Evolutionary conservation across 805 yeast species (phyloP).

Genomic region (Cyberlindnera galapagoensis): DNA sequence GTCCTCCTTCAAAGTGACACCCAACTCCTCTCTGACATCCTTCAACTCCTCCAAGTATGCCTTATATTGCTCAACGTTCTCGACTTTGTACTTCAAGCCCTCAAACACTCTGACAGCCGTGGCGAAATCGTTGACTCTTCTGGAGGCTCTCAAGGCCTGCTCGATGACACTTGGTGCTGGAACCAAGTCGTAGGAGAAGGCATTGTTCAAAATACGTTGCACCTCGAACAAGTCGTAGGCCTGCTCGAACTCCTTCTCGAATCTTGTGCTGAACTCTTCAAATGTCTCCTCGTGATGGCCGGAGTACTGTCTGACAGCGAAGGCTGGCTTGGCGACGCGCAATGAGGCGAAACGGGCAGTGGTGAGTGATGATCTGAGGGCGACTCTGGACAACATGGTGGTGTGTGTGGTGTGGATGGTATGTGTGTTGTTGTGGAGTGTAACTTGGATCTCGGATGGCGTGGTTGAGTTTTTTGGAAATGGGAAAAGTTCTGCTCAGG

Average conservation of each 20-base stretch:
- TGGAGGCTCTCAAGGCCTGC: conserved; percentile 94
- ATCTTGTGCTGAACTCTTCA: conserved; percentile 86
- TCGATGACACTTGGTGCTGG: conserved; percentile 96
- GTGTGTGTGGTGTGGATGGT: not conserved
- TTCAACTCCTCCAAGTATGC: conserved; percentile 94
- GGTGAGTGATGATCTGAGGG: conserved; percentile 16
- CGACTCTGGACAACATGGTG: conserved; percentile 15
- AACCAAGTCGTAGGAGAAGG: conserved; percentile 96
- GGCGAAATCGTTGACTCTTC: conserved; percentile 98
- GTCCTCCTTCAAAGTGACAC: conserved; percentile 89
- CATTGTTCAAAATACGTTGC: conserved; percentile 93
- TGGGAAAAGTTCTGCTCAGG: too few species aligned
- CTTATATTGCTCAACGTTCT: conserved; percentile 86
- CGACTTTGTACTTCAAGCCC: conserved; percentile 94
- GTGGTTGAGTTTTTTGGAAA: conserved; percentile 1
- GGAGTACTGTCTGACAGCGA: conserved; percentile 60
- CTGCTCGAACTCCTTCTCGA: conserved; percentile 93
- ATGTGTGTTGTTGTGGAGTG: conserved; percentile 1
- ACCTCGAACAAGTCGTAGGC: conserved; percentile 85
- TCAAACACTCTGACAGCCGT: conserved; percentile 98
- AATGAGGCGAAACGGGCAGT: conserved; percentile 7
- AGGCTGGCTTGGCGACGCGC: conserved; percentile 6
- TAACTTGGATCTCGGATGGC: too few species aligned
- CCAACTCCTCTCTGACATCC: conserved; percentile 86
- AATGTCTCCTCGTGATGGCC: conserved; percentile 84